Evolutionary conservation across 495 filamentous ascomycete genomes (phyloP), one percentile per base, ranked within the genome.

Genomic region (Xeromyces bisporus): DNA sequence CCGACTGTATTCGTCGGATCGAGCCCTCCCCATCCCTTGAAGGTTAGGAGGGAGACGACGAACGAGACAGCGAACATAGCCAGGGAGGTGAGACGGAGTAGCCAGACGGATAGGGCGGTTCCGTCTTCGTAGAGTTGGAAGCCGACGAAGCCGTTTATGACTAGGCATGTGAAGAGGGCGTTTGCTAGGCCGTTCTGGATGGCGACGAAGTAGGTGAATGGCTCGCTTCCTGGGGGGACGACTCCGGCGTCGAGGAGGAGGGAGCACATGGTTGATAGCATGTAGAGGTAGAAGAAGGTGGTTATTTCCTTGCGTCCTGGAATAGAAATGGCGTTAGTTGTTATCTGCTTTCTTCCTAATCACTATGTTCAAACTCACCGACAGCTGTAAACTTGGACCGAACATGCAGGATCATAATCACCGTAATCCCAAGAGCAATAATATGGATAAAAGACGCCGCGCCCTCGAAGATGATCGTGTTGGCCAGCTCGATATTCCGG

Each of bases 101-200:
- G 71, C 89, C 87, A 99, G 17, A 99, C 73, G 0, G 87, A 94
- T 21, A 94, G 66, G 6, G 76, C 75, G 1, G 89, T 99, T n/a
- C 89, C 89, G 50, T 99, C 89, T 54, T 99, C 89, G 53, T 96
- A 99, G 3, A 99, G 68, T 56, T 96, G 91, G 58, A 96, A 99
- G 21, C 89, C 89, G 24, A 99, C 87, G 49, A 99, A 99, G 17
- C 91, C 89, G 51, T 96, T 96, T 64, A 99, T 80, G 34, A 96
- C 59, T 24, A 99, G 64, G 54, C 78, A 91, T 7, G 80, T 86
- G 50, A 83, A 80, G 12, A 89, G 62, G 7, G 89, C 84, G 11
- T 84, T 93, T n/a, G 73, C 61, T 35, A 99, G 65, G n/a, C 91
- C 89, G 38, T 72, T 73, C 47, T 99, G 89, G 9, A 76, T 75